phyloP scores from a whole-genome alignment of 352 stramenopile species.

The Phytopythium aichiense region DNA sequence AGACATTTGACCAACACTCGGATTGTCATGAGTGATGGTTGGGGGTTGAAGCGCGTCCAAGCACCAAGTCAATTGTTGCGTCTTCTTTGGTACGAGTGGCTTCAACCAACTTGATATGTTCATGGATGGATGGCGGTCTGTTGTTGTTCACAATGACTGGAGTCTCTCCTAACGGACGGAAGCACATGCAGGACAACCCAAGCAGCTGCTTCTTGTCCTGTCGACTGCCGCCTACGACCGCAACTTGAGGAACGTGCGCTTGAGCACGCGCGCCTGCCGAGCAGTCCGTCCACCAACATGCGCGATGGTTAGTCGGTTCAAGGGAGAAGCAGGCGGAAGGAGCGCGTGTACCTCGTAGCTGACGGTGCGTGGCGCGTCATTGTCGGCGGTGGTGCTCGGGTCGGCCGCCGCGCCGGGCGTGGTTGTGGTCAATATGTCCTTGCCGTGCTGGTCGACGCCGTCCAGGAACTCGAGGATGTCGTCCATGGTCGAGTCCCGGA shows the following conservation, averaged over 20 bases:
- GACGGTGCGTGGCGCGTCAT: slow-evolving; percentile 80
- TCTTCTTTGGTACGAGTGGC: background rate
- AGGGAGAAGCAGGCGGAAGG: background rate
- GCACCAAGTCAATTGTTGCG: background rate
- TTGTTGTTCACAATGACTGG: background rate
- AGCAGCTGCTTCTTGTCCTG: background rate
- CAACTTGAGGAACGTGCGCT: slow-evolving; percentile 93
- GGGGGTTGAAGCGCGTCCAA: background rate
- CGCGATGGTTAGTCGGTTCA: background rate
- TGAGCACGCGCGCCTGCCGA: slow-evolving; percentile 83
- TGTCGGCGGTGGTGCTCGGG: slow-evolving; percentile 17
- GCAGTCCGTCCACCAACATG: background rate
- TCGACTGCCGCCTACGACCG: slow-evolving; percentile 38
- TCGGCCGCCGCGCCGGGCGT: background rate
- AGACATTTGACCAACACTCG: background rate
- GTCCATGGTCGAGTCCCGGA: slow-evolving; percentile 93
- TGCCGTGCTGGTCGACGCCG: slow-evolving; percentile 87
- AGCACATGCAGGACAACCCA: background rate
- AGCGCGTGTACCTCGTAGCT: slow-evolving; percentile 77
- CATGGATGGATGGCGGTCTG: background rate
- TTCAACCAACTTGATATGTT: background rate
- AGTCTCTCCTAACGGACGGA: background rate
- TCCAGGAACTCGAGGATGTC: slow-evolving; percentile 94
- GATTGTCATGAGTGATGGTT: background rate
- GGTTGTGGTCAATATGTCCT: slow-evolving; percentile 83